Evolutionary conservation across 1,284 basidiomycete species (phyloP).

Genomic region (Sporisorium reilianum): DNA sequence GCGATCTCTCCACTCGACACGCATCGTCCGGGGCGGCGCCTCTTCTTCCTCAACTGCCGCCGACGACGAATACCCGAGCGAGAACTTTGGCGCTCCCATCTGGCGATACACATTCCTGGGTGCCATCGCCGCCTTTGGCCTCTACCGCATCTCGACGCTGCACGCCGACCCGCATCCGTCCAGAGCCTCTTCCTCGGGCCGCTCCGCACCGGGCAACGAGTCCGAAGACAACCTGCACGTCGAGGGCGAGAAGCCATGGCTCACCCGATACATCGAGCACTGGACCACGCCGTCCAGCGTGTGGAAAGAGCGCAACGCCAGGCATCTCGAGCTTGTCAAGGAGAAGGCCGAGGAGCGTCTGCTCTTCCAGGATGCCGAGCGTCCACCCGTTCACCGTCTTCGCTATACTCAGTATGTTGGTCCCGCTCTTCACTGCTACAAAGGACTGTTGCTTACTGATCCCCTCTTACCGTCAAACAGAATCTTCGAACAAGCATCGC

Average conservation of each 20-base stretch:
- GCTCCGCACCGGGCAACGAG: slow-evolving; percentile 54
- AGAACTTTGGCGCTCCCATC: slow-evolving; percentile 57
- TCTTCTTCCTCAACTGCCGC: slow-evolving; percentile 34
- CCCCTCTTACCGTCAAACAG: slow-evolving; percentile 16
- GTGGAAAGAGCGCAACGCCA: slow-evolving; percentile 55
- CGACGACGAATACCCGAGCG: slow-evolving; percentile 41
- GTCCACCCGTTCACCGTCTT: slow-evolving; percentile 59
- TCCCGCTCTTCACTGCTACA: too few relatives aligned
- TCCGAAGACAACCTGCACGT: slow-evolving; percentile 50
- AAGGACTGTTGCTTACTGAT: not conserved
- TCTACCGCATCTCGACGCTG: slow-evolving; percentile 56
- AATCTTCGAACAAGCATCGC: slow-evolving; percentile 63
- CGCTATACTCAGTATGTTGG: slow-evolving; percentile 53
- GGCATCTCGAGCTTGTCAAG: slow-evolving; percentile 53
- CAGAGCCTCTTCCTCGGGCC: slow-evolving; percentile 50
- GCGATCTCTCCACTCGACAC: slow-evolving; percentile 47
- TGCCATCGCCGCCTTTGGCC: slow-evolving; percentile 43
- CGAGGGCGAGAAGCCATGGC: slow-evolving; percentile 56
- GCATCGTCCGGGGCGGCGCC: slow-evolving; percentile 29
- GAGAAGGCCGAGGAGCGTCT: slow-evolving; percentile 58
- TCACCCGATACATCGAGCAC: slow-evolving; percentile 62
- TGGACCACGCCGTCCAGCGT: slow-evolving; percentile 47
- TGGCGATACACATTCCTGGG: slow-evolving; percentile 59
- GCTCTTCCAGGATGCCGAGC: slow-evolving; percentile 61
- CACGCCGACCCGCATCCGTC: slow-evolving; percentile 56